Base-by-base conservation (phyloP, 208 protist species). In the Vickermania spadyakhi region DNA sequence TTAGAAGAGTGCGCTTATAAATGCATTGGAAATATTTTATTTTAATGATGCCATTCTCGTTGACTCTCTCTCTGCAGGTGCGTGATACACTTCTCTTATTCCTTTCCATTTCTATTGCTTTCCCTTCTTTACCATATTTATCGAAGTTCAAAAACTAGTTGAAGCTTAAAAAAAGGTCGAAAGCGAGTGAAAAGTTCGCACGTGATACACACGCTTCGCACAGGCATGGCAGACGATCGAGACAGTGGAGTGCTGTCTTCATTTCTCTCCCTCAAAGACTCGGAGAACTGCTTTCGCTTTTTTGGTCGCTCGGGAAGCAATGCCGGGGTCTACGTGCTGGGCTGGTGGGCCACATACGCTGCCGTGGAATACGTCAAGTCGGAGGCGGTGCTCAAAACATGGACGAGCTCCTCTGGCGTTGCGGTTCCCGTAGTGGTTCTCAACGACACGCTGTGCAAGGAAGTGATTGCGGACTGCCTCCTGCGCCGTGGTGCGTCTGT, bases 331-430 rank as follows among this genome's bases (percentile, higher is more conserved):
- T 83, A 81, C 60, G 79, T 91, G 13, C 70, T 95, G 13, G 89
- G 85, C 41, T 80, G 62, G 66, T 95, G 89, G 85, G 89, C 89
- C 5, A 62, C 53, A 18, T 67, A 81, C 41, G 74, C 80, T 30
- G 89, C 89, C 2, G 73, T 75, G 55, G 83, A 93, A 64, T 95
- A 93, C 68, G 85, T 93, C 70, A 92, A 91, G 70, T 93, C 85
- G 31, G 70, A 77, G 28, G 81, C 85, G 5, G 80, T 91, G 28
- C 49, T 95, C 27, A 89, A 86, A 70, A 72, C 78, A 56, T 95
- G 89, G 85, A 55, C 64, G 31, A 31, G n/a, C 25, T 53, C 11
- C 57, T 18, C 11, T 11, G 22, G 31, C 2, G n/a, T 55, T 1
- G 45, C 59, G 23, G n/a, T 91, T 7, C 74, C 83, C 26, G 89